Conservation (phyloP, 164 flowering plant genomes). For the Stephania cephalantha region DNA sequence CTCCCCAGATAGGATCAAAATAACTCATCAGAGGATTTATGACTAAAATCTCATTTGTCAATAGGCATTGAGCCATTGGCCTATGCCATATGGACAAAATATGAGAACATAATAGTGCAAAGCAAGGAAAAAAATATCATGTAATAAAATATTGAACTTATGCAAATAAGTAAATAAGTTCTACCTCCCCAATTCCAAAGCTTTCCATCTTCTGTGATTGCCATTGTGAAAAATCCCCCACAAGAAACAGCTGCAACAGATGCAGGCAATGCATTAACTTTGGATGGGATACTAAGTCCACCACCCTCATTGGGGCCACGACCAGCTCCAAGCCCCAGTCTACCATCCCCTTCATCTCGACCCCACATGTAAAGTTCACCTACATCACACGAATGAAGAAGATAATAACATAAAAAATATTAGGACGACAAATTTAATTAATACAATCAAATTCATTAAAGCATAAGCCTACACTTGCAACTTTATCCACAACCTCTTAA, state of each 20-base stretch:
- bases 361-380: slow-evolving; percentile 92
- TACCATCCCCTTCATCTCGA: slow-evolving; percentile 95
- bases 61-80: too few species aligned
- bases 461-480: too few species aligned
- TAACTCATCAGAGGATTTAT: too few species aligned
- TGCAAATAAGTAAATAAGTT: background rate
- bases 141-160: background rate
- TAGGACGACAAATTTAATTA: background rate
- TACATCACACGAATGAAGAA: slow-evolving; percentile 19
- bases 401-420: background rate
- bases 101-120: too few species aligned
- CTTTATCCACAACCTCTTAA: too few species aligned
- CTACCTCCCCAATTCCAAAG: slow-evolving; percentile 97
- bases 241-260: slow-evolving; percentile 73
- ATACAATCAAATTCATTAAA: too few species aligned
- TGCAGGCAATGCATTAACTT: slow-evolving; percentile 61
- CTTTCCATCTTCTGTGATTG: slow-evolving; percentile 67
- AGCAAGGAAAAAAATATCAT: background rate
- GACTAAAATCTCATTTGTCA: too few species aligned
- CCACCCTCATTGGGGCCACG: slow-evolving; percentile 92
- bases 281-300: slow-evolving; percentile 67
- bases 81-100: too few species aligned
- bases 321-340: slow-evolving; percentile 81
- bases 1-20: too few species aligned
- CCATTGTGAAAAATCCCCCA: slow-evolving; percentile 92